Conservation (phyloP, 2,329 filamentous ascomycete genomes). For the Colletotrichum kahawae region DNA sequence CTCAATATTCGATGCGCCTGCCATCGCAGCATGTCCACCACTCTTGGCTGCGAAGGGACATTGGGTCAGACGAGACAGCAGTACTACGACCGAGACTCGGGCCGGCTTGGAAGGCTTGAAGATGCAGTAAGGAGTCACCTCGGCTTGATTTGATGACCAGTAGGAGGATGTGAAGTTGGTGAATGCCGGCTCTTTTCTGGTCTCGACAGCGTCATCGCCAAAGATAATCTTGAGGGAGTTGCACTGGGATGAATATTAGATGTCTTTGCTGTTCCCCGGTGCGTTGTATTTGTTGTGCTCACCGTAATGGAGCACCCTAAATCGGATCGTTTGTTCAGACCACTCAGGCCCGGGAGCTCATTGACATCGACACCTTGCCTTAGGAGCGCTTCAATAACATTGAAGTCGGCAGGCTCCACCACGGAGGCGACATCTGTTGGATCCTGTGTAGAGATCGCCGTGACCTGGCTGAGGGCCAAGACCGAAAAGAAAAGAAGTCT, state of each 20-base stretch:
- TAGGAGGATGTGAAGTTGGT: conserved; percentile 9
- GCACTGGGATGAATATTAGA: neutral
- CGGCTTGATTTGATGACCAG: conserved; percentile 19
- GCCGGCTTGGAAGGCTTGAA: conserved; percentile 38
- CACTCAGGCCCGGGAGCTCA: conserved; percentile 6
- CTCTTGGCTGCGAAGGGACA: conserved; percentile 23
- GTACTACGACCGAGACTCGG: conserved; percentile 33
- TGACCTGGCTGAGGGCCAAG: neutral
- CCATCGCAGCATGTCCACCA: conserved; percentile 18
- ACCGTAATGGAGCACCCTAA: conserved; percentile 1
- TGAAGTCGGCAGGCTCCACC: conserved; percentile 16
- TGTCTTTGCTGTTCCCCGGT: neutral
- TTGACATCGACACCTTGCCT: conserved; percentile 19
- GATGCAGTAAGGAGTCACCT: conserved; percentile 30
- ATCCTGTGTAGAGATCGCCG: neutral
- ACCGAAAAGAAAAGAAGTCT: neutral
- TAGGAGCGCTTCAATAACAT: conserved; percentile 19
- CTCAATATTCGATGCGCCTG: conserved; percentile 13
- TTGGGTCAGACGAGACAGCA: conserved; percentile 24
- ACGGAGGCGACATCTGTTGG: neutral
- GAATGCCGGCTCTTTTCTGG: neutral
- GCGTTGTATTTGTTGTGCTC: neutral
- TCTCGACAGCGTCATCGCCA: conserved; percentile 9
- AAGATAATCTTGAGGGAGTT: neutral
- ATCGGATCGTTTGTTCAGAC: neutral